phyloP scores from a whole-genome alignment of 495 filamentous ascomycete genomes.

The Platismatia glauca region DNA sequence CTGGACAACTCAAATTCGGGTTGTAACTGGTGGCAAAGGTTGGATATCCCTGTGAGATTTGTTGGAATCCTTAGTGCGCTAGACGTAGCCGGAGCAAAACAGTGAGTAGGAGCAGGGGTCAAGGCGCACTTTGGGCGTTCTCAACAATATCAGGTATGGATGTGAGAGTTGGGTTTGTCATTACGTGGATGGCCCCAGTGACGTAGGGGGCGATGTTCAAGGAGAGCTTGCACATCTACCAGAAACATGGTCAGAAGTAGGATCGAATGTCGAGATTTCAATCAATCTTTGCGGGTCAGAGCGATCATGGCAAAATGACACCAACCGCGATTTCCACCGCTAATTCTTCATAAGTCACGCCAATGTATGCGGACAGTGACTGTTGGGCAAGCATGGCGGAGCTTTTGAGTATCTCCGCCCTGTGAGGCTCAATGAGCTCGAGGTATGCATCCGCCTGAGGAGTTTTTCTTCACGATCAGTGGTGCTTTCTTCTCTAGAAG shows the following conservation, averaged over 20 bases:
- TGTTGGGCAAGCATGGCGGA: slow-evolving; percentile 36
- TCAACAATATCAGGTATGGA: slow-evolving; percentile 43
- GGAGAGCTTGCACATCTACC: slow-evolving; percentile 45
- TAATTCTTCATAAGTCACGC: slow-evolving; percentile 38
- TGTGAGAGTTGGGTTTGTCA: slow-evolving; percentile 51
- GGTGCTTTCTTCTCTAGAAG: not conserved
- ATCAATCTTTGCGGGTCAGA: no score
- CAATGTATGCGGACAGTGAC: slow-evolving; percentile 30
- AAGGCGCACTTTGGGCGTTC: slow-evolving; percentile 45
- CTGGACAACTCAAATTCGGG: slow-evolving; percentile 39
- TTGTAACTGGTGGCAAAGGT: slow-evolving; percentile 41
- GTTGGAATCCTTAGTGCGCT: not conserved
- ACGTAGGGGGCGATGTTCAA: slow-evolving; percentile 45
- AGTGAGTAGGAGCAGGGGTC: not conserved
- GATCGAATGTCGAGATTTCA: not conserved
- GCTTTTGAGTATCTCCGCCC: slow-evolving; percentile 36
- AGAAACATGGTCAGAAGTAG: not conserved
- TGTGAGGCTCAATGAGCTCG: slow-evolving; percentile 46
- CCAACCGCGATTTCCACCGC: slow-evolving; percentile 47
- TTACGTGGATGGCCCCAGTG: slow-evolving; percentile 49
- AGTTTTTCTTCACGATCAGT: slow-evolving; percentile 1
- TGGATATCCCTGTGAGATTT: slow-evolving; percentile 35
- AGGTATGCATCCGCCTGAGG: slow-evolving; percentile 49
- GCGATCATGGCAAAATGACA: not conserved
- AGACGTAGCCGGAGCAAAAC: no score